Percentiles rank a stretch among this genome's conserved stretches.
Conservation (phyloP, 441 rosid genomes). For the Erysimum cheiri region DNA sequence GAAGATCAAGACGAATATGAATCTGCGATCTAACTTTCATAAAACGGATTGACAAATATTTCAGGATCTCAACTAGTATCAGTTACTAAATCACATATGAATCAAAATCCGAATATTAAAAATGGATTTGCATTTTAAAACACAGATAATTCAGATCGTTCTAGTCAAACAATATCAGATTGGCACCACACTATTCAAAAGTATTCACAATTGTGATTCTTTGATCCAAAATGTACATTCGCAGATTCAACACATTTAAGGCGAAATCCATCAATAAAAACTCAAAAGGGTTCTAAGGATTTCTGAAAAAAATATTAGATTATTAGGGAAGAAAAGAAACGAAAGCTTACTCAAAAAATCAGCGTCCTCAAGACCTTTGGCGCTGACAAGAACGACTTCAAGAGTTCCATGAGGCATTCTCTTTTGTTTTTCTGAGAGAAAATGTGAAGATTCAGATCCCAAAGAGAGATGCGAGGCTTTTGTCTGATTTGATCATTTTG, state of each 20-base stretch:
- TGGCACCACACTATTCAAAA: neutral
- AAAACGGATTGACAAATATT: neutral
- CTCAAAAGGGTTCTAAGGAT: slow-evolving; percentile 2
- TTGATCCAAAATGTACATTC: slow-evolving; percentile 15
- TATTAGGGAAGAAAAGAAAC: neutral
- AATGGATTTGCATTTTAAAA: neutral
- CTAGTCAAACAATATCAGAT: slow-evolving; percentile 8
- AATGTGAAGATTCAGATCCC: slow-evolving; percentile 43
- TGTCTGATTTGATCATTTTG: slow-evolving; percentile 39
- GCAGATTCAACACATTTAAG: slow-evolving; percentile 13
- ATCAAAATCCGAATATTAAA: neutral
- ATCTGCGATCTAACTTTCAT: slow-evolving; percentile 11
- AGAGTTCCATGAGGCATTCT: slow-evolving; percentile 58
- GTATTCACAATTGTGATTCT: slow-evolving; percentile 1
- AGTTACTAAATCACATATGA: neutral
- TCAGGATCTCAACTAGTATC: neutral
- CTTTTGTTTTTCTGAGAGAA: slow-evolving; percentile 9
- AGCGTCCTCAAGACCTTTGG: slow-evolving; percentile 55
- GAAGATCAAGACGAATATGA: slow-evolving; percentile 22
- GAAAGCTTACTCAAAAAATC: slow-evolving; percentile 52
- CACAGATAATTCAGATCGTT: slow-evolving; percentile 4
- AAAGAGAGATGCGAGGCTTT: slow-evolving; percentile 32
- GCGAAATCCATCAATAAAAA: slow-evolving; percentile 28
- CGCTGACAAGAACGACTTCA: slow-evolving; percentile 61
- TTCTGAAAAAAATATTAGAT: neutral